These are phyloP conservation scores for Heliocybe sulcata DNA, from an alignment of 1,284 basidiomycete species.

Conservation along the genomic window DNA sequence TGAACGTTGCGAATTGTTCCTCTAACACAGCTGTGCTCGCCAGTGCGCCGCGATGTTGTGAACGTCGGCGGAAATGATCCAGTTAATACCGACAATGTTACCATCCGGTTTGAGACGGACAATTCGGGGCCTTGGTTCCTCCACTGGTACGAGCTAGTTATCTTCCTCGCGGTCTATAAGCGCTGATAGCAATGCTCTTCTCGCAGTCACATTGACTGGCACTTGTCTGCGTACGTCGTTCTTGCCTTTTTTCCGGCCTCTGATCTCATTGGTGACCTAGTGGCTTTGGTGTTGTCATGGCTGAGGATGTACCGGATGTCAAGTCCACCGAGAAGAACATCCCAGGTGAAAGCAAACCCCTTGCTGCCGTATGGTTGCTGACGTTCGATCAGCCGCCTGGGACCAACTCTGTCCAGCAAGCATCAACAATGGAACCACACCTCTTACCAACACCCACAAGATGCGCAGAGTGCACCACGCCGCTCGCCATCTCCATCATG, in stretches of 20 bases:
- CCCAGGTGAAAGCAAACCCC: not conserved
- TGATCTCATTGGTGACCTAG: not conserved
- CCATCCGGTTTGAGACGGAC: conserved; percentile 32
- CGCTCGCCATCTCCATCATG: not conserved
- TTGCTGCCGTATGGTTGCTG: not conserved
- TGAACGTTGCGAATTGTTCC: not conserved
- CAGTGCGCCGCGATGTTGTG: conserved; percentile 19
- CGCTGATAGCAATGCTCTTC: not conserved
- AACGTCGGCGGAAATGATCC: conserved; percentile 14
- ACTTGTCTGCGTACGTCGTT: not conserved
- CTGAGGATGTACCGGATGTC: conserved; percentile 1
- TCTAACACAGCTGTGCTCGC: not conserved
- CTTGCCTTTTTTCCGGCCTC: not conserved
- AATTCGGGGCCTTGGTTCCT: conserved; percentile 43
- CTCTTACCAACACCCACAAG: not conserved
- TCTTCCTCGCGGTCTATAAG: not conserved
- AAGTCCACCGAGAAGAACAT: not conserved
- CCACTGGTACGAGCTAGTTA: conserved; percentile 22
- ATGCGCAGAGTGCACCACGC: not conserved
- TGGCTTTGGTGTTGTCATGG: conserved; percentile 4
- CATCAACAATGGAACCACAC: not conserved
- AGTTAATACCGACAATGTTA: conserved; percentile 25
- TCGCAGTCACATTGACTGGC: conserved; percentile 5
- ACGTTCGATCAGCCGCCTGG: not conserved
- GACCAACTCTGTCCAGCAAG: not conserved